Conservation (phyloP, 305 asterid genomes). For the Withania somnifera region DNA sequence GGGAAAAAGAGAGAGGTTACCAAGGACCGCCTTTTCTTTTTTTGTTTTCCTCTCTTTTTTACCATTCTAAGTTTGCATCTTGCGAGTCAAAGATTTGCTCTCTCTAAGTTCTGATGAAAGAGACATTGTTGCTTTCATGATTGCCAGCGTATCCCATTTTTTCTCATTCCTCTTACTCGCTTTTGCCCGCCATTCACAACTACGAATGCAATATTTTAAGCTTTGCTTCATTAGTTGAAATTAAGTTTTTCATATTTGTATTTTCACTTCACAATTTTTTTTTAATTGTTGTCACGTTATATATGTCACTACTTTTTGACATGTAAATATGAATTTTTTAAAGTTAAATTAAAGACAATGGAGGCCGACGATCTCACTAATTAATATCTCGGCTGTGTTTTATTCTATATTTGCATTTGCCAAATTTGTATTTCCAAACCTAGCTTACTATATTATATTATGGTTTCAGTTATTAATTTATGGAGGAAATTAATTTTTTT, state of each 20-base stretch:
- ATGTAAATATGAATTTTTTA: too few species aligned
- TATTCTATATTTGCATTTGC: not conserved
- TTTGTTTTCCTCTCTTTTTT: not conserved
- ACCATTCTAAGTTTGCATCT: conserved; percentile 10
- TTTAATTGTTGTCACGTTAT: too few species aligned
- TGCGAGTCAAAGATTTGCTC: conserved; percentile 30
- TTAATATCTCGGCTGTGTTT: not conserved
- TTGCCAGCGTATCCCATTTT: conserved; percentile 42
- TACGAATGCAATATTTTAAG: not conserved
- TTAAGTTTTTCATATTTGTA: too few species aligned
- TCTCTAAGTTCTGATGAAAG: conserved; percentile 14
- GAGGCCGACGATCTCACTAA: not conserved
- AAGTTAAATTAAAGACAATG: too few species aligned
- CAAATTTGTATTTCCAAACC: not conserved
- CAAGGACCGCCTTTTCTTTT: not conserved
- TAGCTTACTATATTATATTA: not conserved
- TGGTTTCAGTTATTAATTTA: not conserved
- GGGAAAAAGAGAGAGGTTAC: not conserved
- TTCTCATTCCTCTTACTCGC: not conserved
- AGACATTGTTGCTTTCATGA: conserved; percentile 64
- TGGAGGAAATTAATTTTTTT: too few species aligned
- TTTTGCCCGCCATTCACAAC: not conserved
- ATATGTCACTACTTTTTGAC: too few species aligned
- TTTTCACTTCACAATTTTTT: too few species aligned
- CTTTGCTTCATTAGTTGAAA: not conserved